Base-by-base conservation (phyloP, 1,284 basidiomycete species). In the Apiotrichum siamense region DNA sequence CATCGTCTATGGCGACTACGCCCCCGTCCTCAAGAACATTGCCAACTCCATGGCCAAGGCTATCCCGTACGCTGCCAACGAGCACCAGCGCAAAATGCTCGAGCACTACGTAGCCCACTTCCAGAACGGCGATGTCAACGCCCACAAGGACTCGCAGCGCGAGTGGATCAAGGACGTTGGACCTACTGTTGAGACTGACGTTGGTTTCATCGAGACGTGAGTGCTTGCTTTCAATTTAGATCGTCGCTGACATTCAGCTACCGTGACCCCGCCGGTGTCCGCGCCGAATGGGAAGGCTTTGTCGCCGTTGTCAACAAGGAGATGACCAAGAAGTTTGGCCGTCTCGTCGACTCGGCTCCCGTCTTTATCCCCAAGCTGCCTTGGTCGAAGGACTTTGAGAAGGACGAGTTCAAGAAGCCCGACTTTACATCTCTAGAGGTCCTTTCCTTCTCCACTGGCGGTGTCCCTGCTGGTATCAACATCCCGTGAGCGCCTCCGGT, bases 241-340 rank as follows among this genome's bases (percentile, higher is more conserved):
- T 35, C 12, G 11, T 5, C 12, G 26, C 27, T 43, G 27, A 32
- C 41, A 31, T 1, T 24, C 41, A 43, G 41, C 5, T 53, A 55
- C 48, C 49, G 47, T 25, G 88, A 91, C 65, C 88, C 88, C 7
- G 65, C 62, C 12, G 71, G 72, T 1, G 62, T 63, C 2, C 59
- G 71, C 7, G 87, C 87, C 0, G 88, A 90, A 68, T 90, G 87
- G 86, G 87, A 90, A 80, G 87, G 87, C 31, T 91, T 91, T 69
- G 87, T 87, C 26, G 87, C 88, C 6, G 84, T 89, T 58, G 88
- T 91, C 44, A 82, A 90, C 76, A 90, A 90, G 73, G 75, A 80
- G 54, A 77, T 87, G 47, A 87, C 85, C 60, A 81, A 81, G 9
- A 88, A 87, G 73, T 91, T 88, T 63, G 85, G 85, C 61, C 79